A percentile compares a stretch with the other conserved stretches of the same genome.
phyloP scores from a whole-genome alignment of 2,329 filamentous ascomycete species.

The Metarhizium brunneum region DNA sequence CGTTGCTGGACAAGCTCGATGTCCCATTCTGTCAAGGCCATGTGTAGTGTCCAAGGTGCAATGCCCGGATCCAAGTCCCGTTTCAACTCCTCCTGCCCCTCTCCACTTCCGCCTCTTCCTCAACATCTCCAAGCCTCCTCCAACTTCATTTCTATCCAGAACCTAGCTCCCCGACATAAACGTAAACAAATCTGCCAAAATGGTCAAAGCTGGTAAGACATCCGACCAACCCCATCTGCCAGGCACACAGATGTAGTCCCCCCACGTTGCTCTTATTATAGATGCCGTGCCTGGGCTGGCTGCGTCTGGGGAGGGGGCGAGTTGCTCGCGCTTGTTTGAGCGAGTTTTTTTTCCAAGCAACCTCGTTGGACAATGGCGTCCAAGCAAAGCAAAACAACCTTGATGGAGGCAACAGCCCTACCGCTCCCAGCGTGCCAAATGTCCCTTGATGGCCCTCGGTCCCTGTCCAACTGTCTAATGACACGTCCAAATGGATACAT shows the following conservation, averaged over 20 bases:
- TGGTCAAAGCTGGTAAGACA: constrained; percentile 91
- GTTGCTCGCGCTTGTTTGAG: constrained; percentile 46
- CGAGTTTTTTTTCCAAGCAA: constrained; percentile 34
- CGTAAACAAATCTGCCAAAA: constrained; percentile 56
- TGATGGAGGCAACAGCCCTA: constrained; percentile 28
- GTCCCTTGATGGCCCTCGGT: constrained; percentile 23
- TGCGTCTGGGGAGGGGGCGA: constrained; percentile 10
- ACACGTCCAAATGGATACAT: background rate
- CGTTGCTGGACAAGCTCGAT: no score
- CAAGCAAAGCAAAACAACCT: constrained; percentile 23
- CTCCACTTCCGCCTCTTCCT: constrained; percentile 6
- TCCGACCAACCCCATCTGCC: background rate
- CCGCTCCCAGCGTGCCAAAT: background rate
- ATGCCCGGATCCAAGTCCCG: background rate
- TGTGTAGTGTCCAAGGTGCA: background rate
- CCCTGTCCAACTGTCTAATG: constrained; percentile 1
- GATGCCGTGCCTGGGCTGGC: constrained; percentile 1
- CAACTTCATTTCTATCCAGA: background rate
- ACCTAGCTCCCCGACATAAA: constrained; percentile 5
- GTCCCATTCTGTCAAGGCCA: no score
- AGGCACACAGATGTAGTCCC: background rate
- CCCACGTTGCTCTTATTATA: constrained; percentile 12
- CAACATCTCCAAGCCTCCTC: constrained; percentile 6
- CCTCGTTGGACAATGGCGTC: constrained; percentile 14
- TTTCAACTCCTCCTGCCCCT: constrained; percentile 9